Evolutionary conservation across 805 yeast species (phyloP).

Genomic region (Yarrowia phangngaensis): DNA sequence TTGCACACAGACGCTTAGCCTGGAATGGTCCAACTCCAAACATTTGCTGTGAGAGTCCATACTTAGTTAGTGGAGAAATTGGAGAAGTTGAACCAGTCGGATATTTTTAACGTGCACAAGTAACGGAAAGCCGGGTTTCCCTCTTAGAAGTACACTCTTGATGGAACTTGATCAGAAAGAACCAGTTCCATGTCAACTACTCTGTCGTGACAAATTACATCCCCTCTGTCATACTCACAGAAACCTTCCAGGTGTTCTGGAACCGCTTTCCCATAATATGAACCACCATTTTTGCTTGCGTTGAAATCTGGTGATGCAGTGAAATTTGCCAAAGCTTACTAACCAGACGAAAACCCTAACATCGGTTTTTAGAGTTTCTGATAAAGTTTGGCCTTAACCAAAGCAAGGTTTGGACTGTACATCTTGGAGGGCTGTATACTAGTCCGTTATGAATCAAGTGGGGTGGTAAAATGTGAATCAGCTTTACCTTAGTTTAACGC

Average conservation of each 20-base stretch:
- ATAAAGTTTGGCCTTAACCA: too few species aligned
- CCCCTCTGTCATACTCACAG: constrained; percentile 16
- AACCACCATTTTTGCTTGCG: constrained; percentile 24
- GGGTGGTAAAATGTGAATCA: too few species aligned
- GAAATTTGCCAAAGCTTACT: constrained; percentile 21
- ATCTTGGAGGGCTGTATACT: too few species aligned
- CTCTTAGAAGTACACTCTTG: too few species aligned
- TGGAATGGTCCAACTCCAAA: constrained; percentile 80
- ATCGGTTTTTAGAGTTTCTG: too few species aligned
- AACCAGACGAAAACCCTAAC: not conserved
- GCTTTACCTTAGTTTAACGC: too few species aligned
- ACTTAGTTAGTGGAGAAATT: constrained; percentile 34
- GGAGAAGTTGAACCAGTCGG: not conserved
- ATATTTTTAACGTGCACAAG: not conserved
- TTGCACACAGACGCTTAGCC: constrained; percentile 76
- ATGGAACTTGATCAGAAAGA: too few species aligned
- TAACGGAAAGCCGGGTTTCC: too few species aligned
- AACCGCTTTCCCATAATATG: constrained; percentile 27
- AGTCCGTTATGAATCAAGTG: too few species aligned
- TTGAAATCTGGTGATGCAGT: constrained; percentile 12
- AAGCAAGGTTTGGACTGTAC: too few species aligned
- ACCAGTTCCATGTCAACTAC: too few species aligned
- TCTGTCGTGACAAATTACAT: not conserved
- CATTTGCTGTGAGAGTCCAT: constrained; percentile 74
- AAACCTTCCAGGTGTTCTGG: constrained; percentile 24